These are phyloP conservation scores for Silybum marianum DNA, from an alignment of 129 eudicot genomes.

Conservation along the genomic window DNA sequence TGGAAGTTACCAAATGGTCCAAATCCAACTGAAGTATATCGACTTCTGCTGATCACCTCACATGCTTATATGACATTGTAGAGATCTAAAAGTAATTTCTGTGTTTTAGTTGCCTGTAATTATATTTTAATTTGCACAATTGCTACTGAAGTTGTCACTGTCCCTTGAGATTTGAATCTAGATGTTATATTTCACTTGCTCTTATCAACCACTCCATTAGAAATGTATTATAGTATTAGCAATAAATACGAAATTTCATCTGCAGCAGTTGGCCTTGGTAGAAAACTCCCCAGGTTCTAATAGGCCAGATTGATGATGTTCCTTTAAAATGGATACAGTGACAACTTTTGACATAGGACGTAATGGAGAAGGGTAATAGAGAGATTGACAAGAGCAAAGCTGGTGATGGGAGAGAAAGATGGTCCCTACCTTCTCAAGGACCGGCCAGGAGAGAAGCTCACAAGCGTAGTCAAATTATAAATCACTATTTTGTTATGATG, in stretches of 20 bases:
- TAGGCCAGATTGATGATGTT: not conserved
- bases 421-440: constrained; percentile 3
- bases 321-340: not conserved
- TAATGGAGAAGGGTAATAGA: not conserved
- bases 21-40: no score
- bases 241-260: constrained; percentile 2
- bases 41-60: no score
- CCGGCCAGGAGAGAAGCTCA: not conserved
- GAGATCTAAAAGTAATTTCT: no score
- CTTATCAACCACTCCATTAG: not conserved
- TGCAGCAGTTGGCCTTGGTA: constrained; percentile 3
- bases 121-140: no score
- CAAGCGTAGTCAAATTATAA: not conserved
- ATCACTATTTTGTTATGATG: not conserved
- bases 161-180: not conserved
- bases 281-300: not conserved
- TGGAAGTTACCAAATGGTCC: no score
- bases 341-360: not conserved
- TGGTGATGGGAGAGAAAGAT: not conserved
- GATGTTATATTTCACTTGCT: not conserved
- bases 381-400: not conserved
- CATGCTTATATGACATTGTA: no score
- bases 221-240: not conserved
- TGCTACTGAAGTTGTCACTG: no score
- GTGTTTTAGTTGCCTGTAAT: no score